Evolutionary conservation across 805 yeast species (phyloP).

Genomic region (Cyberlindnera japonica): DNA sequence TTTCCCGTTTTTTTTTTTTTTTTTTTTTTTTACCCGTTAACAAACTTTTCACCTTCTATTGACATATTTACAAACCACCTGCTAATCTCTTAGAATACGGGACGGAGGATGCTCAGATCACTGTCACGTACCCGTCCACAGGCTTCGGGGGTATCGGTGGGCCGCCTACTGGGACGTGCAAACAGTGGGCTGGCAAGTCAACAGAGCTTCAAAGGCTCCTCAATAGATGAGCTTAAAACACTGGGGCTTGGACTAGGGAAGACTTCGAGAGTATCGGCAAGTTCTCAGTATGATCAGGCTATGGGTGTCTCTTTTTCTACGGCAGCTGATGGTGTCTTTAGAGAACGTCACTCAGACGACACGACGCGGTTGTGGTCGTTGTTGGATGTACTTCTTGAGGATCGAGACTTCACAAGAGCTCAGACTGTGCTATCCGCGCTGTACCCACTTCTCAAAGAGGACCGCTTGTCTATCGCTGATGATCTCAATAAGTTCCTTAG

Average conservation of each 20-base stretch:
- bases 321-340: constrained; percentile 19
- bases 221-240: constrained; percentile 20
- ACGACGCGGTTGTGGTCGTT: constrained; percentile 70
- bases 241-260: constrained; percentile 6
- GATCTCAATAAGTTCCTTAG: constrained; percentile 65
- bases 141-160: too few species aligned
- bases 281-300: constrained; percentile 7
- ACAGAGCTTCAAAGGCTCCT: constrained; percentile 6
- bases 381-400: constrained; percentile 71
- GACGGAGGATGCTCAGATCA: not conserved
- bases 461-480: constrained; percentile 49
- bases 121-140: not conserved
- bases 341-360: constrained; percentile 42
- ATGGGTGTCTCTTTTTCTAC: constrained; percentile 21
- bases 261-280: not conserved
- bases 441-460: constrained; percentile 41
- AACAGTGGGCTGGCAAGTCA: constrained; percentile 1
- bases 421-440: constrained; percentile 61
- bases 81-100: too few species aligned
- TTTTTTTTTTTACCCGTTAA: too few species aligned
- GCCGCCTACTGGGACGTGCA: not conserved
- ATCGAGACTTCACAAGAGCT: constrained; percentile 66
- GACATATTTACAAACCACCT: not conserved
- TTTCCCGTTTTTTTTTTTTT: too few species aligned
- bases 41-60: not conserved